A percentile compares a stretch with the other conserved stretches of the same genome.
Conservation (phyloP, 768 basidiomycete species). For the Leccinum imitatum region DNA sequence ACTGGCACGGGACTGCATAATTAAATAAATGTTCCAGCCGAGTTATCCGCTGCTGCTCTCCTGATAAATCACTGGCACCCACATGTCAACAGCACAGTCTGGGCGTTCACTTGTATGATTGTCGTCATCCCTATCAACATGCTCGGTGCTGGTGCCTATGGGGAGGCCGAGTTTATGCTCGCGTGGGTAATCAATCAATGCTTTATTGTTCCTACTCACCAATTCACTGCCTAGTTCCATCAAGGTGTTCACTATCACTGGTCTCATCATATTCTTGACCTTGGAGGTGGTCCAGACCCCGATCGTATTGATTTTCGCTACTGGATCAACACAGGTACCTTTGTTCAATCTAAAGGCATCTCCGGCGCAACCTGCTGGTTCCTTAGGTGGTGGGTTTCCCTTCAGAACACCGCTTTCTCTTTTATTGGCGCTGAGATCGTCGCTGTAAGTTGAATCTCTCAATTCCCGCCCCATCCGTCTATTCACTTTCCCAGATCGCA, state of each 20-base stretch:
- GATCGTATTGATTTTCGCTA: not conserved
- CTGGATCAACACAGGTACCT: not conserved
- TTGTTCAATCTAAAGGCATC: too few relatives aligned
- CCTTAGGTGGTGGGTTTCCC: too few relatives aligned
- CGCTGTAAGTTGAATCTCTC: too few relatives aligned
- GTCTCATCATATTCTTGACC: not conserved
- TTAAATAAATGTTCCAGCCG: not conserved
- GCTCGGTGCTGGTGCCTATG: not conserved
- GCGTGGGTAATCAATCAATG: not conserved
- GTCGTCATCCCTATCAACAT: not conserved
- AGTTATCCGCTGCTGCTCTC: not conserved
- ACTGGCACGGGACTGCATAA: not conserved
- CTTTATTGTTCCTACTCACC: not conserved
- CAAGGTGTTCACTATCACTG: not conserved
- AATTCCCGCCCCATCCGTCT: too few relatives aligned
- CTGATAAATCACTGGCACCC: not conserved
- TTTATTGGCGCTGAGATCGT: too few relatives aligned
- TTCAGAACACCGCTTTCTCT: too few relatives aligned
- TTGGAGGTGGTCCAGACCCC: not conserved
- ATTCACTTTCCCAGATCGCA: too few relatives aligned
- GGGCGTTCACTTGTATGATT: not conserved
- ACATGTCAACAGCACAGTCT: not conserved
- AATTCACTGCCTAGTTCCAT: not conserved
- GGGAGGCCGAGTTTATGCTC: not conserved
- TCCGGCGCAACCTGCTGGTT: too few relatives aligned